Conservation (phyloP, 345 rosid species). For the Pistacia vera region DNA sequence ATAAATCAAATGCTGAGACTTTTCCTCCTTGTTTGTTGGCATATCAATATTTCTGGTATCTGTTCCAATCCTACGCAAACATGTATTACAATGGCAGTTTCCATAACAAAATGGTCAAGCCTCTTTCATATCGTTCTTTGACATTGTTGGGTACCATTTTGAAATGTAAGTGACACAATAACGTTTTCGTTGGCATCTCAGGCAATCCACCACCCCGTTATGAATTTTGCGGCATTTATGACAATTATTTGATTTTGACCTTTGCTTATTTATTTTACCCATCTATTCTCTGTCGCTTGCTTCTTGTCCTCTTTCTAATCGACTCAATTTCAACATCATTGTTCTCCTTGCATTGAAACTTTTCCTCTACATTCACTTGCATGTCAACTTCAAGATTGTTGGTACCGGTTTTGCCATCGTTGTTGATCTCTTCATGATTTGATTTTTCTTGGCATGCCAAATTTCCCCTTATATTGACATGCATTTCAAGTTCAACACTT, state of each 20-base stretch:
- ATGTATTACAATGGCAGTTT: slow-evolving; percentile 39
- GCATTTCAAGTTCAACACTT: too few relatives aligned
- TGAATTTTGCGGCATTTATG: neutral
- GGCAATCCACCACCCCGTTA: neutral
- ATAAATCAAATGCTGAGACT: slow-evolving; percentile 29
- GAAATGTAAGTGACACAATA: neutral
- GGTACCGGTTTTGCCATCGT: too few relatives aligned
- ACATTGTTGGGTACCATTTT: neutral
- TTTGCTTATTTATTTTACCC: neutral
- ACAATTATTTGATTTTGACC: neutral
- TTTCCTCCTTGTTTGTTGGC: slow-evolving; percentile 20
- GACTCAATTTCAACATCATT: too few relatives aligned
- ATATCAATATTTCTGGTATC: neutral
- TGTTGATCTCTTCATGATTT: too few relatives aligned
- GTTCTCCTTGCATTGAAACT: too few relatives aligned
- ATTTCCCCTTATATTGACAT: too few relatives aligned
- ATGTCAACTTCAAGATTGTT: too few relatives aligned
- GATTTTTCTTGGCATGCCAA: too few relatives aligned
- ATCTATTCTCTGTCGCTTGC: too few relatives aligned
- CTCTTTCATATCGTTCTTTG: slow-evolving; percentile 20
- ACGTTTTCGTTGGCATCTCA: neutral
- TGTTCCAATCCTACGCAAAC: slow-evolving; percentile 23
- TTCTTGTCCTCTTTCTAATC: too few relatives aligned
- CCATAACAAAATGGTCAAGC: slow-evolving; percentile 39
- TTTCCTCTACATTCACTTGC: too few relatives aligned